Conservation (phyloP, 179 eudicot species). For the Heliamphora pulchella region DNA sequence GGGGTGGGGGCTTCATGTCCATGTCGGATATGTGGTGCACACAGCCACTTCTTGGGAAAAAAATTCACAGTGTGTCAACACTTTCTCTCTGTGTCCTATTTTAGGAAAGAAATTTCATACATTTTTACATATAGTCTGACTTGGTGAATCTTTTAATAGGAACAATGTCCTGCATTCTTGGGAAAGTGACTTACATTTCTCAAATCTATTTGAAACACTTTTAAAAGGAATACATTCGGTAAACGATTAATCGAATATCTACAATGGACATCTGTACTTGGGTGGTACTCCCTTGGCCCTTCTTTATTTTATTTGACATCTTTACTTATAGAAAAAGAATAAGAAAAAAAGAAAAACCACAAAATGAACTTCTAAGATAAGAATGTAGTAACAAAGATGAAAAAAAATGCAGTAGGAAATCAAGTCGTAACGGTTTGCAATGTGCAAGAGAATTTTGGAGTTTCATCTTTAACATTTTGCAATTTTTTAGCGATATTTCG, state of each 20-base stretch:
- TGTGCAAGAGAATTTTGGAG: background rate
- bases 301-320: background rate
- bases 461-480: background rate
- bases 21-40: background rate
- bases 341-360: no score
- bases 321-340: no score
- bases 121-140: no score
- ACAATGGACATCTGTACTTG: background rate
- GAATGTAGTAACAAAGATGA: no score
- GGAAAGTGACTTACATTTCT: background rate
- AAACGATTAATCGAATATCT: background rate
- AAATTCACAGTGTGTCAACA: background rate
- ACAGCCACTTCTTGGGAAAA: background rate
- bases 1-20: background rate
- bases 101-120: background rate
- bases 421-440: background rate
- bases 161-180: background rate
- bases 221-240: background rate
- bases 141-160: background rate
- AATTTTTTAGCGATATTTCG: background rate
- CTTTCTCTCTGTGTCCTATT: background rate
- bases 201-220: background rate
- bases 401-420: no score
- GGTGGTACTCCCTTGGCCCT: no score
- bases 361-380: no score